phyloP scores from a whole-genome alignment of 75 land plant species.

The Pinus albicaulis region DNA sequence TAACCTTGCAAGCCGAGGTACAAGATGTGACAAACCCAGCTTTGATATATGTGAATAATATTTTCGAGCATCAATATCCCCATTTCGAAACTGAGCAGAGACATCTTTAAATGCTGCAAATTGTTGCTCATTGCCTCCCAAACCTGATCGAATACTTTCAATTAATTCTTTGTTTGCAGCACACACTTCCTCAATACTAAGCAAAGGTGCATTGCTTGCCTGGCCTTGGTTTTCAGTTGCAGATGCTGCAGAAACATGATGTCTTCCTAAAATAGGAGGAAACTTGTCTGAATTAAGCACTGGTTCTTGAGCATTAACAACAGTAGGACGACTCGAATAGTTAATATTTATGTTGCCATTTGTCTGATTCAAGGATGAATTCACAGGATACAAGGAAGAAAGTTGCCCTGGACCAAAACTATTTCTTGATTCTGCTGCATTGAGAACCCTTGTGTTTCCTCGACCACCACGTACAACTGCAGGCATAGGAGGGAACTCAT shows the following conservation, averaged over 20 bases:
- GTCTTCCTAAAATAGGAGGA: constrained; percentile 16
- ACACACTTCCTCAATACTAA: constrained; percentile 55
- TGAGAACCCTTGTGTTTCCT: constrained; percentile 4
- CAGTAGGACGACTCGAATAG: neutral
- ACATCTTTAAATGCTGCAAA: constrained; percentile 73
- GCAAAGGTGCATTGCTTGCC: constrained; percentile 1
- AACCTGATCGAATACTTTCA: constrained; percentile 63
- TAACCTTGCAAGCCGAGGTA: constrained; percentile 84
- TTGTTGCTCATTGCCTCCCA: constrained; percentile 68
- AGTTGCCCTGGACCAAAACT: neutral
- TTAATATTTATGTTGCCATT: neutral
- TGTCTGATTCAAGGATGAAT: neutral
- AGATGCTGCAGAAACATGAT: constrained; percentile 1
- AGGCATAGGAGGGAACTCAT: constrained; percentile 13
- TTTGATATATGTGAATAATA: constrained; percentile 66
- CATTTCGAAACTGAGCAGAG: constrained; percentile 66
- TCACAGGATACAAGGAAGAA: neutral
- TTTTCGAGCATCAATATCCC: constrained; percentile 41
- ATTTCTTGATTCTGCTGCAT: neutral
- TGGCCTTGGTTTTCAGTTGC: constrained; percentile 1
- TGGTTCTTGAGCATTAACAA: neutral
- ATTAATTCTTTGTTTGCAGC: constrained; percentile 84
- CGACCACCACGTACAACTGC: neutral
- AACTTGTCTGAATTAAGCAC: constrained; percentile 1
- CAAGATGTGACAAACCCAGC: constrained; percentile 73